phyloP scores from a whole-genome alignment of 2,329 filamentous ascomycete genomes.

The Atkinsonella texensis region DNA sequence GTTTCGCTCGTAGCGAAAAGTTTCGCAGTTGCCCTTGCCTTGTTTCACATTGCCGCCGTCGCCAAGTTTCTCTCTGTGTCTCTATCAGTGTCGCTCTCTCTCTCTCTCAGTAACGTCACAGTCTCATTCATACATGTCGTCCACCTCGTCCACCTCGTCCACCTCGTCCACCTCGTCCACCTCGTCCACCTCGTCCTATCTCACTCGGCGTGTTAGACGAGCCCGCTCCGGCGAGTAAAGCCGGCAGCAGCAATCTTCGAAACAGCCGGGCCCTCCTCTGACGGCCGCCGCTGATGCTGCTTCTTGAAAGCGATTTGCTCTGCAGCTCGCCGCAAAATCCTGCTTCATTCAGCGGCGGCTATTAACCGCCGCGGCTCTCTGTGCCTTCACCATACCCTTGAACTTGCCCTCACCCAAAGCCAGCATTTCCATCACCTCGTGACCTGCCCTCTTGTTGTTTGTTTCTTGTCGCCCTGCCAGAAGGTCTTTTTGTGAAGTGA shows the following conservation, averaged over 20 bases:
- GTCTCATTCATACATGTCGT: background rate
- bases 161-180: no score
- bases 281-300: background rate
- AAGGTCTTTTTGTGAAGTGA: background rate
- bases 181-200: no score
- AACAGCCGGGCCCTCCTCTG: background rate
- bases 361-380: background rate
- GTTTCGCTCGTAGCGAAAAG: background rate
- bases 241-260: background rate
- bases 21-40: background rate
- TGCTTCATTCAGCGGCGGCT: background rate
- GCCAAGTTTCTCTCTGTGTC: background rate
- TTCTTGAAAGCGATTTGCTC: background rate
- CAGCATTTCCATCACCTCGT: background rate
- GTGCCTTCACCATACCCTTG: no score
- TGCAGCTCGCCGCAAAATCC: background rate
- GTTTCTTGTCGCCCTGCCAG: background rate
- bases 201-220: background rate
- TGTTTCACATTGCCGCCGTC: background rate
- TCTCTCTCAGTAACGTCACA: background rate
- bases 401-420: background rate
- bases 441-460: no score
- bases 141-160: no score
- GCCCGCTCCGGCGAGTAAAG: no score
- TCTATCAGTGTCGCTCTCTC: no score